Evolutionary conservation across 2,329 filamentous ascomycete genomes (phyloP), one percentile per base, ranked within the genome.

Genomic region (Ceratocystis alfenasii): DNA sequence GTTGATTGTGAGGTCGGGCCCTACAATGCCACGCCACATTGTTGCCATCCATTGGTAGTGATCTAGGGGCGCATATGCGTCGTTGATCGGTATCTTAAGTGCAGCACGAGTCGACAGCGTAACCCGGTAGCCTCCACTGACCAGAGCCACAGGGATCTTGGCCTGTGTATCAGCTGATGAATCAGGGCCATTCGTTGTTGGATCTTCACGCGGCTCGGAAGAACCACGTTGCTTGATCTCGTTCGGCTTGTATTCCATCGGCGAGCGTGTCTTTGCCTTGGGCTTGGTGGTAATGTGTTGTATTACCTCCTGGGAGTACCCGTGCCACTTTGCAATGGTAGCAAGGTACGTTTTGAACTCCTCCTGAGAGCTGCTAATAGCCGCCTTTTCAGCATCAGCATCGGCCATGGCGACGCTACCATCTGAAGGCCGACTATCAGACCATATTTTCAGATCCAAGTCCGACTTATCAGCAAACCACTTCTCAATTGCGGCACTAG

Each of bases 11-110:
- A 93, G 77, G 74, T 97, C 93, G 0, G 93, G 85, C 0, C 88
- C 90, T 0, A 92, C 81, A 65, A 89, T 88, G 8, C 90, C 90
- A 8, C 92, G 86, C 93, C 93, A 97, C 25, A 96, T 82, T 55
- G 89, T 93, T 45, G 93, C 93, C 79, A 94, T 90, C 93, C 93
- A 97, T 74, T 95, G 89, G 91, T 93, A 97, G 76, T 97, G 93
- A 71, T 95, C 91, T n/a, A 88, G 81, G 0, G 89, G 86, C 17
- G 85, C 83, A 74, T 95, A 96, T 5, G 81, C 80, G 72, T 95
- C 91, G 20, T 81, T 78, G 70, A 95, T 90, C 1, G 88, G 87
- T 55, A 92, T 85, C 15, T 81, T 79, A 65, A 83, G 84, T 1
- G 91, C 88, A 73, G 87, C 93, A 61, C 80, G 78, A 73, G 96